These are phyloP conservation scores for Euphorbia pulcherrima DNA, from an alignment of 345 rosid species.

Conservation along the genomic window DNA sequence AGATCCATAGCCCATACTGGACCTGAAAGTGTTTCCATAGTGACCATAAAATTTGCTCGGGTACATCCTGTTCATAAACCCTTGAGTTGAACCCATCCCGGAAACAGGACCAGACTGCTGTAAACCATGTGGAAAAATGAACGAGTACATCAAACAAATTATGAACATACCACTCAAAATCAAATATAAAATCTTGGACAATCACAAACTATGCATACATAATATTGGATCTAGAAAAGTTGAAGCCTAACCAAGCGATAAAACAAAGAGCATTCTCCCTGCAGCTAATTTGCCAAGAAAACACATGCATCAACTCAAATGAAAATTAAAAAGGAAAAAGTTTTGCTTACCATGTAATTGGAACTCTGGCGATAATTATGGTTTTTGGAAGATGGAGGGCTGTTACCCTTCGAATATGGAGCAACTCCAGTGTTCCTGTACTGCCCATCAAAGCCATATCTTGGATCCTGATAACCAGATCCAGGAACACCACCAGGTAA, in stretches of 20 bases:
- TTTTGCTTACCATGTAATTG: constrained; percentile 44
- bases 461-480: constrained; percentile 65
- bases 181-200: background rate
- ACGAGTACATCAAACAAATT: background rate
- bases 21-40: constrained; percentile 55
- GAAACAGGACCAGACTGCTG: constrained; percentile 52
- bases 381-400: constrained; percentile 53
- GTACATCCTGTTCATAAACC: constrained; percentile 57
- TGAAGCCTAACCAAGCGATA: background rate
- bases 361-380: constrained; percentile 56
- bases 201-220: background rate
- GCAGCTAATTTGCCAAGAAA: background rate
- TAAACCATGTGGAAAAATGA: constrained; percentile 40
- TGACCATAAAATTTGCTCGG: constrained; percentile 64
- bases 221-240: background rate
- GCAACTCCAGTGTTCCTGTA: constrained; percentile 42
- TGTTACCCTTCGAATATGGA: constrained; percentile 48
- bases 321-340: background rate
- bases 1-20: constrained; percentile 67
- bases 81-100: constrained; percentile 54
- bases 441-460: constrained; percentile 57
- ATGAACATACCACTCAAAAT: background rate
- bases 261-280: background rate
- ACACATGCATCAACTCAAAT: background rate
- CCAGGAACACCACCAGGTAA: constrained; percentile 42